Evolutionary conservation across 2,329 filamentous ascomycete species (phyloP), one percentile per base, ranked within the genome.

Genomic region (Epichloe typhina): DNA sequence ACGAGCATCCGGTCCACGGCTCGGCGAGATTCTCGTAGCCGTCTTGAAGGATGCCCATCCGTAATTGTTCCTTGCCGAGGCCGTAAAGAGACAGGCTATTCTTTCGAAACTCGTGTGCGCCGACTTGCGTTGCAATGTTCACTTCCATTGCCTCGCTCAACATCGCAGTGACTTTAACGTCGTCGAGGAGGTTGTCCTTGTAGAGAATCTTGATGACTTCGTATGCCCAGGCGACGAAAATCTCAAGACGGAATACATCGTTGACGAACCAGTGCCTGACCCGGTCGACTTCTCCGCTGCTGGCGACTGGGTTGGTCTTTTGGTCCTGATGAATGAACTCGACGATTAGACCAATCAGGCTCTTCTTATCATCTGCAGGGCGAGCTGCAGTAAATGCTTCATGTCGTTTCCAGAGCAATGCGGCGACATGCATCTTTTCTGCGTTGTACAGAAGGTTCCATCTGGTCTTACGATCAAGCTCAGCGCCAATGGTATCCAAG

Each of bases 361-460:
- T 84, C 61, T 81, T 81, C 60, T 84, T 82, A 41, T 80, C 74
- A 38, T 78, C 77, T 17, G 74, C 72, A 13, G 78, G 71, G 9
- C 79, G 77, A 47, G 72, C 73, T 48, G 77, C 73, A 7, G 83
- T 74, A 48, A 84, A 83, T 7, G 73, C 71, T 61, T 95, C 86
- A 60, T 95, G 88, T 49, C 80, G 74, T 54, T 82, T 82, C 89
- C 91, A 97, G 38, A 97, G 74, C 44, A 81, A 75, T 53, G 79
- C 76, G 17, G 88, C 88, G 37, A 89, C 86, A 42, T 84, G 81
- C 69, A 97, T 77, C 66, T 90, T 95, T 65, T 98, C 93, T 0
- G 91, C 91, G 60, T 91, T 83, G 74, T 83, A 86, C n/a, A 98
- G 71, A 35, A 98, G 69, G 55, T 77, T 75, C 89, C 90, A 97